phyloP scores from a whole-genome alignment of 2,329 filamentous ascomycete species.

The Didymella pinodella region DNA sequence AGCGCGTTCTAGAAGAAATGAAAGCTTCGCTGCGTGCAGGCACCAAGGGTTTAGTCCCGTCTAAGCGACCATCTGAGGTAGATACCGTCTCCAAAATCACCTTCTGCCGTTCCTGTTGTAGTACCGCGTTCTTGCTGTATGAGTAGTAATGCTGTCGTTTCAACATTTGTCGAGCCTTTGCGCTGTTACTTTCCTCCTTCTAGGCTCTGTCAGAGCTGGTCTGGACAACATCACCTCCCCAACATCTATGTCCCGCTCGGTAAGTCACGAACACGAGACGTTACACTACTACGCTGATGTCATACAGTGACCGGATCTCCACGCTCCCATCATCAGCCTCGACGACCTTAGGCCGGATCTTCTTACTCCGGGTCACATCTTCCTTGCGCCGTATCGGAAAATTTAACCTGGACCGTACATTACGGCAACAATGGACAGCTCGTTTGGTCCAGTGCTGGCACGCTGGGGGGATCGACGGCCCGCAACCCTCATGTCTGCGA shows the following conservation, averaged over 20 bases:
- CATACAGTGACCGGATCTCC: constrained; percentile 19
- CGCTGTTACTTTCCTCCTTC: constrained; percentile 7
- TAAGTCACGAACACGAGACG: constrained; percentile 5
- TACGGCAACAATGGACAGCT: constrained; percentile 9
- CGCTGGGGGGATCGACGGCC: constrained; percentile 14
- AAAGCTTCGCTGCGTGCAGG: constrained; percentile 6
- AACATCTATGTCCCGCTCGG: constrained; percentile 17
- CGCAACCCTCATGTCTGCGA: constrained; percentile 19
- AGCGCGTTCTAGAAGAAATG: constrained; percentile 16
- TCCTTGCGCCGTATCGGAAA: constrained; percentile 16
- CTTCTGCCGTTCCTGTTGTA: not conserved
- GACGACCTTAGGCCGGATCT: constrained; percentile 16
- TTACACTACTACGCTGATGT: constrained; percentile 8
- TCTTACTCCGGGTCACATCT: constrained; percentile 17
- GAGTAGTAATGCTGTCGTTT: constrained; percentile 15
- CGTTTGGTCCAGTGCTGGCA: constrained; percentile 18
- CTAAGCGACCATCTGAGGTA: constrained; percentile 5
- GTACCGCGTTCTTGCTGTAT: not conserved
- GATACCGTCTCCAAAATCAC: constrained; percentile 3
- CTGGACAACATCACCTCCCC: constrained; percentile 16
- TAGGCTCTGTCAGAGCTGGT: not conserved
- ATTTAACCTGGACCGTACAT: constrained; percentile 18
- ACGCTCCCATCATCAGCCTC: constrained; percentile 18
- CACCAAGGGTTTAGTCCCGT: constrained; percentile 5
- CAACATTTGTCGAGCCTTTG: constrained; percentile 11